These are phyloP conservation scores for Claviceps paspali DNA, from an alignment of 2,329 filamentous ascomycete species.

Conservation along the genomic window DNA sequence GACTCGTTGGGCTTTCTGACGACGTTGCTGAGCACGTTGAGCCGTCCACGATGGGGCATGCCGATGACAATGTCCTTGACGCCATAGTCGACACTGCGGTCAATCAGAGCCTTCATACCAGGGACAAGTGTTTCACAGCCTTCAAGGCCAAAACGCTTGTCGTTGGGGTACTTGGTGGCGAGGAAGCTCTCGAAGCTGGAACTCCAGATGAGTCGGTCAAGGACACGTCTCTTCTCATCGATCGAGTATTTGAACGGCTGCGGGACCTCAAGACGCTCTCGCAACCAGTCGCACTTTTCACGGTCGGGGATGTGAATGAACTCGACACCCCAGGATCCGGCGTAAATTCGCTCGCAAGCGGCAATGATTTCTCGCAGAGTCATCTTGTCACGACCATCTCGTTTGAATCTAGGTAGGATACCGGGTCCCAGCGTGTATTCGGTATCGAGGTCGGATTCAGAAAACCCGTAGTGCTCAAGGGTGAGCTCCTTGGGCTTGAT, in stretches of 20 bases:
- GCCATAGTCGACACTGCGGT: constrained; percentile 94
- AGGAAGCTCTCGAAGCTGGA: constrained; percentile 94
- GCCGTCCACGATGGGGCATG: constrained; percentile 96
- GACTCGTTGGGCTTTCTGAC: constrained; percentile 99
- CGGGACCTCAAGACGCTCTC: constrained; percentile 86
- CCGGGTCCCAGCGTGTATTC: constrained; percentile 88
- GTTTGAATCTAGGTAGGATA: constrained; percentile 88
- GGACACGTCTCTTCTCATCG: constrained; percentile 93
- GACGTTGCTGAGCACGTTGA: constrained; percentile 96
- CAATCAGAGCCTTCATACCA: constrained; percentile 98
- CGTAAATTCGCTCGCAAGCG: constrained; percentile 90
- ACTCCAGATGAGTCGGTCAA: constrained; percentile 96
- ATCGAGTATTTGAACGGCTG: constrained; percentile 93
- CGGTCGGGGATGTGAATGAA: constrained; percentile 98
- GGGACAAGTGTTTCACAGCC: constrained; percentile 94
- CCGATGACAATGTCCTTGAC: constrained; percentile 99
- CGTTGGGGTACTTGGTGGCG: constrained; percentile 96
- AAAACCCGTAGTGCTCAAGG: constrained; percentile 89
- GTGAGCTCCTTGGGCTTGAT: constrained; percentile 83
- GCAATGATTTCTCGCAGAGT: constrained; percentile 85
- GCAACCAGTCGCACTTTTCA: constrained; percentile 95
- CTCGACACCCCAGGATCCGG: constrained; percentile 91
- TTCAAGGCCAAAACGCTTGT: constrained; percentile 97
- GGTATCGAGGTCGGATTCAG: constrained; percentile 80
- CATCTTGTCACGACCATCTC: constrained; percentile 84